Evolutionary conservation across 768 basidiomycete genomes (phyloP), one percentile per base, ranked within the genome.

Genomic region (Auricularia sp.): DNA sequence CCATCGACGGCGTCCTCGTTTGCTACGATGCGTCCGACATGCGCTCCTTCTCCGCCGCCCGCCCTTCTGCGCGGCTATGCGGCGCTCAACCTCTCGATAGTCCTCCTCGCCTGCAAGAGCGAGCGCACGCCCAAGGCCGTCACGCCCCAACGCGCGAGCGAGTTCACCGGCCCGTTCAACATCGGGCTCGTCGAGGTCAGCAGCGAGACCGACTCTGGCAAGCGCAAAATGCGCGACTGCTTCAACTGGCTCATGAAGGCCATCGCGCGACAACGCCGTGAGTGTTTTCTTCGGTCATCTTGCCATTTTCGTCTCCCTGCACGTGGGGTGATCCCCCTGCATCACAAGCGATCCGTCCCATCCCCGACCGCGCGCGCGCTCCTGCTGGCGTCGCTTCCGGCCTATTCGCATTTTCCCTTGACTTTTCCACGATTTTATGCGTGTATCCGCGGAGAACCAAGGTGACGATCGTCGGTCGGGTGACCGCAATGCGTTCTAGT

Each of bases 51-150:
- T 73, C 73, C 16, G 86, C 84, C 16, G 80, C 80, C 84, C 72
- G 80, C 80, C 36, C 79, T 91, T 60, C 78, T 95, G 36, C 80
- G 93, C 94, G 71, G 74, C 90, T 82, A 33, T 51, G 33, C 33
- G 29, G 77, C 79, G 62, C 75, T 84, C 71, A 82, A 81, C 65
- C 75, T 88, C 43, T 83, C 89, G 8, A 76, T 83, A 33, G 80
- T 96, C 56, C 88, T 93, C 12, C 78, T 98, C 14, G 92, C 91
- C 3, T 93, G 93, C 77, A 98, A 97, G 74, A 86, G 87, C 4
- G 91, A 96, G 71, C 76, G 88, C n/a, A 8, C 14, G 7, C 78
- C 79, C 21, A 77, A 77, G 44, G 77, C 77, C 47, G 78, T 91
- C n/a, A 80, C 87, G 67, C 84, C 87, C 10, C 75, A 78, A 62